Evolutionary conservation across 768 basidiomycete species (phyloP).

Genomic region (Leccinum fibrillosum): DNA sequence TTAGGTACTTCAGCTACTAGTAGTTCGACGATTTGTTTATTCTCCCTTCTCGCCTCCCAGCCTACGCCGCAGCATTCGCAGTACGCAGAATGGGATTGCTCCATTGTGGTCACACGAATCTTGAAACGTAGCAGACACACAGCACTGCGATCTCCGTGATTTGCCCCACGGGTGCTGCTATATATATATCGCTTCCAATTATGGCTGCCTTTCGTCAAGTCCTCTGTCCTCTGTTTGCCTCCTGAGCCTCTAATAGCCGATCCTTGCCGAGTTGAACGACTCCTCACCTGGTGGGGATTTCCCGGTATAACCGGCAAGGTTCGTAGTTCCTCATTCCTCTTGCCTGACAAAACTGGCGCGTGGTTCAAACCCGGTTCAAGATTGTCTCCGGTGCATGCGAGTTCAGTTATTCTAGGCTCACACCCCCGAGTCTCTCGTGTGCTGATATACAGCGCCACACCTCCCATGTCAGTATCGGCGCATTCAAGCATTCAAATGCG

Average conservation of each 20-base stretch:
- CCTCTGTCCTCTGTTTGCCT: background rate
- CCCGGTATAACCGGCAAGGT: background rate
- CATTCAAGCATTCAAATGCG: background rate
- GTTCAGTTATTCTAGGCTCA: background rate
- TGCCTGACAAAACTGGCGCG: background rate
- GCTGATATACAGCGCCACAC: background rate
- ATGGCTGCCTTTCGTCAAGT: background rate
- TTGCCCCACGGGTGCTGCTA: background rate
- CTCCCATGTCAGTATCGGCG: background rate
- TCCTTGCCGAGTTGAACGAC: background rate
- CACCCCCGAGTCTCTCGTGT: background rate
- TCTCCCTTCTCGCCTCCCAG: background rate
- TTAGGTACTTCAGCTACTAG: no score
- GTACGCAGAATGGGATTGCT: background rate
- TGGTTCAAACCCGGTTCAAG: background rate
- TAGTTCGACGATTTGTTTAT: background rate
- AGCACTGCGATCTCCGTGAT: background rate
- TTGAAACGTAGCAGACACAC: background rate
- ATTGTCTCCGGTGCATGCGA: background rate
- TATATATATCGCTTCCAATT: background rate
- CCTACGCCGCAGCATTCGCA: background rate
- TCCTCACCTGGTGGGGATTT: background rate
- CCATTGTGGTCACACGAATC: background rate
- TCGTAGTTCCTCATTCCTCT: background rate
- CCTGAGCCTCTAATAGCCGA: background rate